These are phyloP conservation scores for Mycogone perniciosa DNA, from an alignment of 2,329 filamentous ascomycete species.

Conservation along the genomic window DNA sequence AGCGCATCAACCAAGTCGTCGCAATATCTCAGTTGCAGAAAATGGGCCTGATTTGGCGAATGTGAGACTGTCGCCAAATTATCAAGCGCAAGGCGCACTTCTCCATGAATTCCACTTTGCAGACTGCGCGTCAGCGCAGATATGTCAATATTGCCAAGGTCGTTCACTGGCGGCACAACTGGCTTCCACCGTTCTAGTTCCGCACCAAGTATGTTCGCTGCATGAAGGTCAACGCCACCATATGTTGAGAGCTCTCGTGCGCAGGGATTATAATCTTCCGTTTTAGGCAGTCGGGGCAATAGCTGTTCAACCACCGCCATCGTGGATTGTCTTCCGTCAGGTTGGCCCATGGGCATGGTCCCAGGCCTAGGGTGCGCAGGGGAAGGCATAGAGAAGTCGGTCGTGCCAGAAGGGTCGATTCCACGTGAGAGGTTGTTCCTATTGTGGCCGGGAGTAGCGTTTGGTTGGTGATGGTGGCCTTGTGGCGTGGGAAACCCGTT, in stretches of 20 bases:
- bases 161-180: conserved; percentile 64
- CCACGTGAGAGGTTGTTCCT: conserved; percentile 34
- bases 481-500: conserved; percentile 34
- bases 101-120: conserved; percentile 81
- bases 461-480: conserved; percentile 14
- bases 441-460: conserved; percentile 3
- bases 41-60: conserved; percentile 59
- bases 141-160: conserved; percentile 85
- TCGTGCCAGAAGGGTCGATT: conserved; percentile 33
- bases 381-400: conserved; percentile 41
- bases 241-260: conserved; percentile 51
- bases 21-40: conserved; percentile 62
- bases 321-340: conserved; percentile 23
- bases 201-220: conserved; percentile 56
- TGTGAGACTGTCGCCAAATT: conserved; percentile 62
- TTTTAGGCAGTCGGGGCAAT: conserved; percentile 34
- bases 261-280: conserved; percentile 50
- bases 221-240: conserved; percentile 66
- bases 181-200: conserved; percentile 65
- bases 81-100: conserved; percentile 86
- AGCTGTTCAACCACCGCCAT: conserved; percentile 22
- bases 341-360: conserved; percentile 35
- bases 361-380: conserved; percentile 37
- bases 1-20: conserved; percentile 86
- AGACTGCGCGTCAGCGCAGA: conserved; percentile 83